These are phyloP conservation scores for Barbatosphaeria neglecta DNA, from an alignment of 495 filamentous ascomycete genomes.

Conservation along the genomic window DNA sequence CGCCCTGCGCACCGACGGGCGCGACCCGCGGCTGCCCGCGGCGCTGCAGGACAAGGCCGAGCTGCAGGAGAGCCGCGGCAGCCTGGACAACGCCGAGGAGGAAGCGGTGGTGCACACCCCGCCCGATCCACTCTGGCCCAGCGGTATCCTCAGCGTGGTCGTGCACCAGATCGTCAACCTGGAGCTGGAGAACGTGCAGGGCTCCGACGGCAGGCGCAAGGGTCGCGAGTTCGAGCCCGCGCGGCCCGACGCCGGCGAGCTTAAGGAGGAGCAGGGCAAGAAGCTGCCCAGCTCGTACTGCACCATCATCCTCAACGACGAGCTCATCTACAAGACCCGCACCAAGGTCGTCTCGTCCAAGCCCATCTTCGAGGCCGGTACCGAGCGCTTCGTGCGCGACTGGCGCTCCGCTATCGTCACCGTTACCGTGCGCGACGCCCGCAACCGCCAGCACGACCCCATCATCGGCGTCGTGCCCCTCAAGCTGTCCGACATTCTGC, in stretches of 20 bases:
- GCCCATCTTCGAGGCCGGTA: constrained; percentile 94
- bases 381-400: constrained; percentile 87
- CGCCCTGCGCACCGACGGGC: constrained; percentile 75
- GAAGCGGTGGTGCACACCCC: constrained; percentile 82
- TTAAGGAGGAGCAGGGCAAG: constrained; percentile 65
- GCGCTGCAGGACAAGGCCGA: constrained; percentile 59
- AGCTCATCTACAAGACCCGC: constrained; percentile 84
- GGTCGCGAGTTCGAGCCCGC: constrained; percentile 85
- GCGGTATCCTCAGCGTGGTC: constrained; percentile 69
- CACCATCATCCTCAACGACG: constrained; percentile 80
- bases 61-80: constrained; percentile 81
- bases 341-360: constrained; percentile 84
- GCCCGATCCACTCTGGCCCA: constrained; percentile 88
- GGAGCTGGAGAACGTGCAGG: constrained; percentile 71
- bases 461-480: constrained; percentile 84
- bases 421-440: constrained; percentile 73
- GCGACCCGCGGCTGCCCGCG: constrained; percentile 62
- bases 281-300: constrained; percentile 82
- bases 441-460: constrained; percentile 86
- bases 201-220: constrained; percentile 55
- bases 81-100: constrained; percentile 61
- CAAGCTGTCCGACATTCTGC: constrained; percentile 74
- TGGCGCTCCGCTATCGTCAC: constrained; percentile 83
- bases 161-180: constrained; percentile 94
- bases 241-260: constrained; percentile 68